A percentile compares a stretch with the other conserved stretches of the same genome.
Evolutionary conservation across 2,329 filamentous ascomycete genomes (phyloP).

Genomic region (Ramichloridium luteum): DNA sequence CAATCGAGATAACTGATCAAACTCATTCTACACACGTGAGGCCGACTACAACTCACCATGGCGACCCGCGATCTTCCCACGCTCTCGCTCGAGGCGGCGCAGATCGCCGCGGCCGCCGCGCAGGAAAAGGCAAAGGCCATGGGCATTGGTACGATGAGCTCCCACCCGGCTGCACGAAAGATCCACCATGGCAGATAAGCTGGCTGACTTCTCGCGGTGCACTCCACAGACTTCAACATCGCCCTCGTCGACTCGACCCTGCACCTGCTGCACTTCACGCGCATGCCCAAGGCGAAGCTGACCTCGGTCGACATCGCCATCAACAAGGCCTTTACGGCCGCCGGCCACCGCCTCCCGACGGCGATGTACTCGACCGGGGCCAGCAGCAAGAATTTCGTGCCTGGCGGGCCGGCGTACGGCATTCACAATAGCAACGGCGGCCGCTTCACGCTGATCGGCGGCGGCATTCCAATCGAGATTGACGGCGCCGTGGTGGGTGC

Average conservation of each 20-base stretch:
- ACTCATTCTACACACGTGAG: too few relatives aligned
- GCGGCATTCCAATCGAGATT: conserved; percentile 40
- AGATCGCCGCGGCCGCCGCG: conserved; percentile 23
- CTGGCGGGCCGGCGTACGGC: conserved; percentile 41
- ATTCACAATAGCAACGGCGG: conserved; percentile 42
- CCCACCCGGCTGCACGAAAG: too few relatives aligned
- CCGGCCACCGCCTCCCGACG: conserved; percentile 41
- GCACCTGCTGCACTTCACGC: conserved; percentile 36
- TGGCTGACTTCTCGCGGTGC: too few relatives aligned
- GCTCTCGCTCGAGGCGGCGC: conserved; percentile 25
- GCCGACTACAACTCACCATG: conserved; percentile 11
- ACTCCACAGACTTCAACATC: conserved; percentile 41
- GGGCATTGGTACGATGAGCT: conserved; percentile 27
- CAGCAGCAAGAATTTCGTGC: conserved; percentile 36
- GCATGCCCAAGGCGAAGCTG: conserved; percentile 38
- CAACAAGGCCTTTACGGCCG: conserved; percentile 48
- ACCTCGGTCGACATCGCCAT: conserved; percentile 52
- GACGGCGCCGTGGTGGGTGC: conserved; percentile 41
- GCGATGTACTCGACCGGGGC: conserved; percentile 33
- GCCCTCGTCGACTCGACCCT: conserved; percentile 35
- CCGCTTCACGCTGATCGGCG: conserved; percentile 42
- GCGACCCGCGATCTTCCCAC: conserved; percentile 24
- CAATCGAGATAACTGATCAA: too few relatives aligned
- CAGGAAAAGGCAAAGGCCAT: conserved; percentile 26
- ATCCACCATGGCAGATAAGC: too few relatives aligned